A percentile compares a stretch with the other conserved stretches of the same genome.
Evolutionary conservation across 176 grass and related monocot genomes (phyloP).

Genomic region (Oryza nivara): DNA sequence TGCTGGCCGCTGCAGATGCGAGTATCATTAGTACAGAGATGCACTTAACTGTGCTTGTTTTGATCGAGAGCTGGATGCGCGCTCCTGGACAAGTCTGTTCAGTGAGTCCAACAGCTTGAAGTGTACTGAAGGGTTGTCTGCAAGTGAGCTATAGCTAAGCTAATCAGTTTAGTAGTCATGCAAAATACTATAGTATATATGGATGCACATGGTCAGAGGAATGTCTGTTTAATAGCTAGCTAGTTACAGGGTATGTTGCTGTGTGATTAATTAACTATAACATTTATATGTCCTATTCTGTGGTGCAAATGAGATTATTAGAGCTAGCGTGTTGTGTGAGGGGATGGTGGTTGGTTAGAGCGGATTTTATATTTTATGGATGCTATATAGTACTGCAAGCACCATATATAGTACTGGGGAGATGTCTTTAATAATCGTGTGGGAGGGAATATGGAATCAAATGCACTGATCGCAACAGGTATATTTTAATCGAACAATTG

Average conservation of each 20-base stretch:
- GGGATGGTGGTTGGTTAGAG: not conserved
- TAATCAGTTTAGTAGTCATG: constrained; percentile 22
- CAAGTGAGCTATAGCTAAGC: constrained; percentile 30
- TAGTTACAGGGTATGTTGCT: constrained; percentile 26
- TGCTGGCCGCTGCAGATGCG: constrained; percentile 27
- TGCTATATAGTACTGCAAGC: constrained; percentile 15
- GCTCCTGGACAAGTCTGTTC: constrained; percentile 15
- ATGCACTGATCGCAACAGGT: not conserved
- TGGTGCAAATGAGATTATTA: constrained; percentile 9
- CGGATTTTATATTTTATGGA: constrained; percentile 3
- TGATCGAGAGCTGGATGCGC: constrained; percentile 27
- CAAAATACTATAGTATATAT: constrained; percentile 33
- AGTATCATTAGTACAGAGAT: constrained; percentile 23
- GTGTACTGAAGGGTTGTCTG: constrained; percentile 37
- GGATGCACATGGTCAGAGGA: constrained; percentile 49
- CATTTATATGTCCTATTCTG: constrained; percentile 6
- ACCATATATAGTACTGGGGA: constrained; percentile 23
- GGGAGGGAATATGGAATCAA: constrained; percentile 60
- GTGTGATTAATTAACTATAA: constrained; percentile 10
- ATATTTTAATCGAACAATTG: constrained; percentile 33
- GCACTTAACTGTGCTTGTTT: constrained; percentile 38
- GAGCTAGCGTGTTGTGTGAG: not conserved
- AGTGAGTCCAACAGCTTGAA: constrained; percentile 25
- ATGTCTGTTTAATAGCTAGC: constrained; percentile 39
- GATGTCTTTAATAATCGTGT: constrained; percentile 16